phyloP scores from a whole-genome alignment of 2,329 filamentous ascomycete genomes.

The Lasiodiplodia hormozganensis region DNA sequence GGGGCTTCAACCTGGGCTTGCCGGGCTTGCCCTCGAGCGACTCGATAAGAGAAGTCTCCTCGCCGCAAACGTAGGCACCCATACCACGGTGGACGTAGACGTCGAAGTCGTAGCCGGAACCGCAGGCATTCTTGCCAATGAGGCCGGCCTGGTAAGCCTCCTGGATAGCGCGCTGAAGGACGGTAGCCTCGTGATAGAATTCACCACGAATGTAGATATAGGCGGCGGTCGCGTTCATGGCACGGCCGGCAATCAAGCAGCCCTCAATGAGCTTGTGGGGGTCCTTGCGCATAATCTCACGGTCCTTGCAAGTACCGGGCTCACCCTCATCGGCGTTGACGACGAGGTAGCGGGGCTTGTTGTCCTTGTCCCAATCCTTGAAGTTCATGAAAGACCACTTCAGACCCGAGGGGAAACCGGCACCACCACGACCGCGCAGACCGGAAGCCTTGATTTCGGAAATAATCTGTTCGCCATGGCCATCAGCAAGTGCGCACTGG shows the following conservation, averaged over 20 bases:
- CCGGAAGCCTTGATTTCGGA: slow-evolving; percentile 96
- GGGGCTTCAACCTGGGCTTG: slow-evolving; percentile 98
- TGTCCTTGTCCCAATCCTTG: slow-evolving; percentile 99
- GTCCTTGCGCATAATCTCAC: slow-evolving; percentile 99
- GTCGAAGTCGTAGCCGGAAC: slow-evolving; percentile 96
- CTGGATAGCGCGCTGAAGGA: slow-evolving; percentile 94
- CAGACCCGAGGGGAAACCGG: slow-evolving; percentile 95
- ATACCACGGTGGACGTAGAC: slow-evolving; percentile 96
- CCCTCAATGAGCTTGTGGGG: slow-evolving; percentile 99
- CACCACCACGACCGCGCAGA: slow-evolving; percentile 92
- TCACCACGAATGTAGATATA: slow-evolving; percentile 99
- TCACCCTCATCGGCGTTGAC: slow-evolving; percentile 99
- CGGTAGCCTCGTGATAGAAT: slow-evolving; percentile 93
- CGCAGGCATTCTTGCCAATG: slow-evolving; percentile 98
- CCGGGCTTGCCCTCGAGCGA: slow-evolving; percentile 98
- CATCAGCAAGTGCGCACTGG: slow-evolving; percentile 31
- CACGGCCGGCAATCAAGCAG: slow-evolving; percentile 91
- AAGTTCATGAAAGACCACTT: slow-evolving; percentile 99
- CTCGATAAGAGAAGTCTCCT: slow-evolving; percentile 98
- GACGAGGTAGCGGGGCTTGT: slow-evolving; percentile 92
- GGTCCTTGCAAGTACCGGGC: slow-evolving; percentile 98
- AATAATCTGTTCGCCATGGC: slow-evolving; percentile 71
- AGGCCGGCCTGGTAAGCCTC: slow-evolving; percentile 94
- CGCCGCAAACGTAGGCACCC: slow-evolving; percentile 96
- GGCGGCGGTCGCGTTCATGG: slow-evolving; percentile 98